Evolutionary conservation across 768 basidiomycete genomes (phyloP), one percentile per base, ranked within the genome.

Genomic region (Collybiopsis luxurians): DNA sequence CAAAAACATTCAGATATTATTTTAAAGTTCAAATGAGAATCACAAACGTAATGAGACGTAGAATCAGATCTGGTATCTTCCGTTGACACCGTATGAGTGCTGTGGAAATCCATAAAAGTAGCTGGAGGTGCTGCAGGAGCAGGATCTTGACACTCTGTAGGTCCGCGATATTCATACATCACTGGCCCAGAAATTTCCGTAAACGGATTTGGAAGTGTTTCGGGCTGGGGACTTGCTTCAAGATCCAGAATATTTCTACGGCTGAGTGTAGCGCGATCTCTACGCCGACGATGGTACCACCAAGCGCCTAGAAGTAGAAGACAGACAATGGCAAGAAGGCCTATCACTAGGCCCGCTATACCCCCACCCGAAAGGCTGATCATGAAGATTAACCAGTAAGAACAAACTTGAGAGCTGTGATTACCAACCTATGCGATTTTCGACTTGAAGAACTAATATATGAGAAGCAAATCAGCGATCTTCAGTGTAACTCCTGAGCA

Each of bases 311-410:
- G 57, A 17, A 63, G 12, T 11, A 62, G 24, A 39, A 58, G 50
- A 15, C 58, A 27, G 17, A 59, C 43, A 30, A 63, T 56, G 12
- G 19, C 26, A n/a, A 65, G 47, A 19, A 65, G 40, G 26, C 62
- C 60, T 17, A 65, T 60, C 15, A 65, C 55, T 28, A 65, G 59
- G 31, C 61, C 64, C 15, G 64, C 64, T 38, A 65, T 43, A 11
- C 57, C 59, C 28, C 55, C 62, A 21, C 55, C 38, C 3, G 62
- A 56, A 10, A 65, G 47, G 13, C 53, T 57, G 45, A 26, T 7
- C 6, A 53, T 24, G 13, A 4, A 26, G 11, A 23, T 11, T 23
- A 2, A 26, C 17, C 38, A 27, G 5, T 15, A 30, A 5, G 9
- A 17, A 43, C 2, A 38, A 3, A 23, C 19, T 21, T 17, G 12